Percentiles rank a stretch among this genome's conserved stretches.
phyloP scores from a whole-genome alignment of 140 eudicot species.

The Oenanthe javanica region DNA sequence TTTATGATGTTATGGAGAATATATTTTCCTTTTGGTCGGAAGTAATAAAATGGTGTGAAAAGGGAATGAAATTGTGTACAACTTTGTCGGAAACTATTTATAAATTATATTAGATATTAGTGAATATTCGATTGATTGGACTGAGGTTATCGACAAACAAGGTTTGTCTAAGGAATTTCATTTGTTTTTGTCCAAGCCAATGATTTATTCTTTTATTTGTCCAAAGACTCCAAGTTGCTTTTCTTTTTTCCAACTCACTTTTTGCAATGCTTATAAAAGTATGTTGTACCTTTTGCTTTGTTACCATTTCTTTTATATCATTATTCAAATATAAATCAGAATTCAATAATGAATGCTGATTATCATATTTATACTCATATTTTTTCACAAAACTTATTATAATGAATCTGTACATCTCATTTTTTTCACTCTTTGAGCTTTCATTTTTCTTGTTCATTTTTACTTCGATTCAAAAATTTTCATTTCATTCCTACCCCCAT shows the following conservation, averaged over 20 bases:
- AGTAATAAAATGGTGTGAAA: too few relatives aligned
- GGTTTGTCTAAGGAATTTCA: neutral
- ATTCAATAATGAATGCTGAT: neutral
- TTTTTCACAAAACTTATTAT: neutral
- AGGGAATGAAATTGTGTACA: neutral
- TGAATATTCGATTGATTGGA: neutral
- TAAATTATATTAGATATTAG: neutral
- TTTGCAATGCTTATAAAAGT: neutral
- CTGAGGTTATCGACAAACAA: neutral
- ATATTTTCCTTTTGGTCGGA: neutral
- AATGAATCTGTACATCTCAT: neutral
- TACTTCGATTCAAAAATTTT: neutral
- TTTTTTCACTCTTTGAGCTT: neutral
- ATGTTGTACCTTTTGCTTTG: neutral
- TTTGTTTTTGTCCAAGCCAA: neutral
- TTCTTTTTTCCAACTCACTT: neutral
- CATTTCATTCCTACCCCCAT: neutral
- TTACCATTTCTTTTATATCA: neutral
- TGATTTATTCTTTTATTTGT: neutral
- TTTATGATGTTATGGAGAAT: too few relatives aligned
- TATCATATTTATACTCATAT: neutral
- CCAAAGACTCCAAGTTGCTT: neutral
- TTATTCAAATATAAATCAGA: too few relatives aligned
- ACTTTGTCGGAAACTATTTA: neutral
- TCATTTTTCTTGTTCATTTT: neutral